phyloP scores from a whole-genome alignment of 129 eudicot genomes.

The Saposhnikovia divaricata region DNA sequence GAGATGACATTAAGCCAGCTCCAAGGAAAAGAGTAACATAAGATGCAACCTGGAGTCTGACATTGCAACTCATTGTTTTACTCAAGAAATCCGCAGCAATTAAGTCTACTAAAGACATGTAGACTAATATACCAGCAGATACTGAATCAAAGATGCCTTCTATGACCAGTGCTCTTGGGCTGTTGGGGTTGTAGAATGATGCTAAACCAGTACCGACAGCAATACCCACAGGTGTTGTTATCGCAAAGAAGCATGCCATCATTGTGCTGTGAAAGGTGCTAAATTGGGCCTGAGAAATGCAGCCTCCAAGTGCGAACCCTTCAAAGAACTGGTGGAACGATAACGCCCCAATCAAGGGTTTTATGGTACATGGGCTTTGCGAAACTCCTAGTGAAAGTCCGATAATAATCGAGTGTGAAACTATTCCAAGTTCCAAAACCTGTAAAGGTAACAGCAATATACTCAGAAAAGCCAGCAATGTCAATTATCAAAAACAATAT shows the following conservation, averaged over 20 bases:
- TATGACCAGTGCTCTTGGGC: constrained; percentile 65
- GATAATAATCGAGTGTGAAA: constrained; percentile 82
- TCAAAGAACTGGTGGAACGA: constrained; percentile 94
- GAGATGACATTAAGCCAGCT: constrained; percentile 74
- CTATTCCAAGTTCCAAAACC: constrained; percentile 93
- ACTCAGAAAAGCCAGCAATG: background rate
- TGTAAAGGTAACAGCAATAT: constrained; percentile 12
- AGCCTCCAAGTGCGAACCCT: constrained; percentile 96
- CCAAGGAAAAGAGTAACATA: constrained; percentile 76
- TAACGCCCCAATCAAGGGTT: constrained; percentile 74
- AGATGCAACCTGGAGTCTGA: constrained; percentile 71
- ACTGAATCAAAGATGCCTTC: constrained; percentile 81
- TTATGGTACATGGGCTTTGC: constrained; percentile 76
- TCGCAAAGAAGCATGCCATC: constrained; percentile 82
- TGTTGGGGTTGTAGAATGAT: constrained; percentile 56
- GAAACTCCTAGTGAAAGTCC: constrained; percentile 92
- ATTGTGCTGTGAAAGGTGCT: constrained; percentile 33
- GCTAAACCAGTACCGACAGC: constrained; percentile 63
- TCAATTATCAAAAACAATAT: background rate
- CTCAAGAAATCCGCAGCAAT: constrained; percentile 98
- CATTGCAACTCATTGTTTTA: constrained; percentile 88
- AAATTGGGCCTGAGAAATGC: constrained; percentile 89
- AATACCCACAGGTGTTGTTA: constrained; percentile 74
- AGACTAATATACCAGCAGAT: constrained; percentile 82
- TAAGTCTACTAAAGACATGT: constrained; percentile 90